These are phyloP conservation scores for Aspergillus puulaauensis DNA, from an alignment of 2,329 filamentous ascomycete genomes.

Conservation along the genomic window DNA sequence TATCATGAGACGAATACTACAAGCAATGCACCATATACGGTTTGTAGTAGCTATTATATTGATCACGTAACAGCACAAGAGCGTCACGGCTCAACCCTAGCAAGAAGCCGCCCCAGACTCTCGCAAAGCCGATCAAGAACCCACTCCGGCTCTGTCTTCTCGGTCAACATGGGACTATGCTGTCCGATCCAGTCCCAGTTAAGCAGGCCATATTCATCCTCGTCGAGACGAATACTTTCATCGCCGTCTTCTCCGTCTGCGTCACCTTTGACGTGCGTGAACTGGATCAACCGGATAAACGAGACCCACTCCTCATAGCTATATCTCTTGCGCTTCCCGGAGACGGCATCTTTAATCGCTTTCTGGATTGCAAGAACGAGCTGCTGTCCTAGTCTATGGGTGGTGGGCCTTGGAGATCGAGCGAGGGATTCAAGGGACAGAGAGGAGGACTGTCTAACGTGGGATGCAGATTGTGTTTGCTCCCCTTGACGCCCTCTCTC, in stretches of 20 bases:
- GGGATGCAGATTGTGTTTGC: too few species aligned
- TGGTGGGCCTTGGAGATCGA: conserved; percentile 46
- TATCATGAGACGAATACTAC: too few species aligned
- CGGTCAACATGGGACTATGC: conserved; percentile 65
- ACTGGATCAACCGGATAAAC: conserved; percentile 72
- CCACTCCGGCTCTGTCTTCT: conserved; percentile 65
- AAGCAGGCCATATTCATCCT: conserved; percentile 59
- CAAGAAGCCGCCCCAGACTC: conserved; percentile 46
- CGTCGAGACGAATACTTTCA: conserved; percentile 34
- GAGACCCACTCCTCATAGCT: conserved; percentile 83
- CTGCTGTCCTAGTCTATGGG: conserved; percentile 60
- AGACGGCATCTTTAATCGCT: conserved; percentile 37
- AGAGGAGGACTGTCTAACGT: conserved; percentile 29
- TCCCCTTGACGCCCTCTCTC: too few species aligned
- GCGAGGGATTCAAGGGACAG: conserved; percentile 47
- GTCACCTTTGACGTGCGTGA: conserved; percentile 35
- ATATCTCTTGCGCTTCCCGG: conserved; percentile 59
- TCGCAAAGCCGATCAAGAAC: conserved; percentile 65
- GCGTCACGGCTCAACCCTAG: too few species aligned
- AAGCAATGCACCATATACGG: too few species aligned
- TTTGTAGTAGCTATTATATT: too few species aligned
- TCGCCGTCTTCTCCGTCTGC: conserved; percentile 28
- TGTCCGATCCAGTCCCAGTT: conserved; percentile 75
- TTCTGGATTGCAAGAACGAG: conserved; percentile 70
- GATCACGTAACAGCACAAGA: too few species aligned